Evolutionary conservation across 1,284 basidiomycete genomes (phyloP).

Genomic region (Porogramme epimiltina): DNA sequence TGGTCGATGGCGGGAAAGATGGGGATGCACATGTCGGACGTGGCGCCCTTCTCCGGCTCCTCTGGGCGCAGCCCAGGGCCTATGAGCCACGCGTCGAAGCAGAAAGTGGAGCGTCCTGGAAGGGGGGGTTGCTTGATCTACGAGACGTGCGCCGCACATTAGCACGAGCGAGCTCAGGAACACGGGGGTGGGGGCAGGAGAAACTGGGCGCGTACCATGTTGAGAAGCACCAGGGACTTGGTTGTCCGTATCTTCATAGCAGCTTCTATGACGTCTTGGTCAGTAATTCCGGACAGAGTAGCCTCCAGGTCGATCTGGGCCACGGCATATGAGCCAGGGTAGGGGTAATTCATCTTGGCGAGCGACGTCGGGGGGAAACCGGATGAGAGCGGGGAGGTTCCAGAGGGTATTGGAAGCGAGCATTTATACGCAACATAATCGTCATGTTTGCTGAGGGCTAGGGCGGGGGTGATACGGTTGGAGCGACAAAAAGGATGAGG

Average conservation of each 20-base stretch:
- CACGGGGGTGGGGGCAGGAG: background rate
- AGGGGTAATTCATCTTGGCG: background rate
- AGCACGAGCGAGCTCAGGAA: too few species aligned
- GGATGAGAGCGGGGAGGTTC: too few species aligned
- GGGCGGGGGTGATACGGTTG: too few species aligned
- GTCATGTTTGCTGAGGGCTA: too few species aligned
- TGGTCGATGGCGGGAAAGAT: conserved; percentile 6
- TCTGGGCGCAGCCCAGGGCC: background rate
- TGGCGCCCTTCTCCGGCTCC: background rate
- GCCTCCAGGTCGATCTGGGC: background rate
- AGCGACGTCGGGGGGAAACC: background rate
- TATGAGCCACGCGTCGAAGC: background rate
- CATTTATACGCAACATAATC: too few species aligned
- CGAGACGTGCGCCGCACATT: too few species aligned
- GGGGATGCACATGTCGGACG: conserved; percentile 8
- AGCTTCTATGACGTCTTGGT: background rate
- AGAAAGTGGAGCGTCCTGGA: background rate
- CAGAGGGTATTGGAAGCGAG: too few species aligned
- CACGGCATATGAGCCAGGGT: background rate
- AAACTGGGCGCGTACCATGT: background rate
- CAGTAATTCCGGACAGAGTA: background rate
- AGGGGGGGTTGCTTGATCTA: background rate
- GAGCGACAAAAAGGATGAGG: too few species aligned
- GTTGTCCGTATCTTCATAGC: background rate
- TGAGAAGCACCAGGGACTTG: background rate